Conservation (phyloP, 306 rosid genomes). For the Pueraria montana region DNA sequence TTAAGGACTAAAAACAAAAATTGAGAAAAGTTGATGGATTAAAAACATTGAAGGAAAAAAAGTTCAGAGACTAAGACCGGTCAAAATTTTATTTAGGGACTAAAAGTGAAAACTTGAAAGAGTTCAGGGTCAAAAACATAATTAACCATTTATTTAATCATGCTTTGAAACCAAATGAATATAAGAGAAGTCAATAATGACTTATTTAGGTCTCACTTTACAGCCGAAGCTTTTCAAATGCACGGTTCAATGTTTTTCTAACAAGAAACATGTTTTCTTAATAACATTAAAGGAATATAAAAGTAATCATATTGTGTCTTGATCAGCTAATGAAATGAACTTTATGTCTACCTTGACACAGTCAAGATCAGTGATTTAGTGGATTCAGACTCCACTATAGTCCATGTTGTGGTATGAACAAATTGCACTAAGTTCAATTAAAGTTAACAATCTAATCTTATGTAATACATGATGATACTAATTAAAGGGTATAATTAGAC, state of each 20-base stretch:
- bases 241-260: conserved; percentile 36
- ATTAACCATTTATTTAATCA: background rate
- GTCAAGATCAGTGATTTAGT: conserved; percentile 1
- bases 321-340: conserved; percentile 5
- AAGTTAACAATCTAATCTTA: conserved; percentile 23
- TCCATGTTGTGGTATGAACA: conserved; percentile 4
- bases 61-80: too few relatives aligned
- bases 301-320: background rate
- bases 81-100: too few relatives aligned
- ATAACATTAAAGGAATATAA: background rate
- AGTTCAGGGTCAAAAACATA: too few relatives aligned
- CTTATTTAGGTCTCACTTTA: conserved; percentile 41
- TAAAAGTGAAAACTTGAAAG: too few relatives aligned
- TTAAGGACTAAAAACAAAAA: too few relatives aligned
- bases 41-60: too few relatives aligned
- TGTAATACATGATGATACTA: conserved; percentile 7
- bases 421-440: conserved; percentile 15
- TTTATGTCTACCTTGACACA: background rate
- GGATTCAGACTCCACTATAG: conserved; percentile 27
- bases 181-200: conserved; percentile 7
- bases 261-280: conserved; percentile 22
- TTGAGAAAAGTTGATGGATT: too few relatives aligned
- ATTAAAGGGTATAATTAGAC: background rate
- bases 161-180: conserved; percentile 8
- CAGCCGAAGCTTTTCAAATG: conserved; percentile 38